A percentile compares a stretch with the other conserved stretches of the same genome.
Evolutionary conservation across 2,329 filamentous ascomycete species (phyloP).

Genomic region (Talaromyces rugulosus): DNA sequence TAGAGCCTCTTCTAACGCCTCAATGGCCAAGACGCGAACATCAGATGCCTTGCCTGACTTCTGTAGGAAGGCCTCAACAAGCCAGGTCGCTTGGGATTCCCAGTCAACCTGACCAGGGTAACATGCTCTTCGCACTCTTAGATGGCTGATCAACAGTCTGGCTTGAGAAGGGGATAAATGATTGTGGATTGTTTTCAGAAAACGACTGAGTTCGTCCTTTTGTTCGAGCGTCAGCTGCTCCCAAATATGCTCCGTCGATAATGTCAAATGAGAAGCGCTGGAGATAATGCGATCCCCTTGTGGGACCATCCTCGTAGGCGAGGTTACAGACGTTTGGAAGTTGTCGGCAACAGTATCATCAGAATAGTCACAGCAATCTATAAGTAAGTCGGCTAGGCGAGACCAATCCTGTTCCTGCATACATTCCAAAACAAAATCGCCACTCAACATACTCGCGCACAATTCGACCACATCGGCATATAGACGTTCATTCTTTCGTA

Average conservation of each 20-base stretch:
- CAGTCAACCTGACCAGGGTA: conserved; percentile 30
- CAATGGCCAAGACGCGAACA: conserved; percentile 36
- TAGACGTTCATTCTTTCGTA: conserved; percentile 35
- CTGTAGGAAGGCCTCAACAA: conserved; percentile 35
- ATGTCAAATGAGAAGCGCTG: conserved; percentile 33
- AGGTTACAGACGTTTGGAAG: conserved; percentile 13
- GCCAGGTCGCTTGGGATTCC: conserved; percentile 28
- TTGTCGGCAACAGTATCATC: conserved; percentile 21
- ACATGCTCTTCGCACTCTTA: conserved; percentile 30
- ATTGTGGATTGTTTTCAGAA: conserved; percentile 32
- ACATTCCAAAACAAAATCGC: conserved; percentile 30
- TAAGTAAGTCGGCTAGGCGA: conserved; percentile 29
- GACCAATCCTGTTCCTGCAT: conserved; percentile 30
- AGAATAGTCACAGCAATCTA: conserved; percentile 31
- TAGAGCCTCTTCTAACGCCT: conserved; percentile 37
- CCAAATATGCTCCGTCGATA: conserved; percentile 34
- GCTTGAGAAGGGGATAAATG: conserved; percentile 36
- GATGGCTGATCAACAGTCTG: conserved; percentile 33
- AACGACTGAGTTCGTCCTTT: conserved; percentile 30
- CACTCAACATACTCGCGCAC: conserved; percentile 36
- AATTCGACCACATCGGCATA: conserved; percentile 39
- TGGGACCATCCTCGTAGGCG: conserved; percentile 20
- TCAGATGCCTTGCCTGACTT: conserved; percentile 35
- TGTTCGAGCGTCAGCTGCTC: conserved; percentile 32
- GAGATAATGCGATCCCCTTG: conserved; percentile 36